phyloP scores from a whole-genome alignment of 1,284 basidiomycete species.

The Sporisorium sorghi region DNA sequence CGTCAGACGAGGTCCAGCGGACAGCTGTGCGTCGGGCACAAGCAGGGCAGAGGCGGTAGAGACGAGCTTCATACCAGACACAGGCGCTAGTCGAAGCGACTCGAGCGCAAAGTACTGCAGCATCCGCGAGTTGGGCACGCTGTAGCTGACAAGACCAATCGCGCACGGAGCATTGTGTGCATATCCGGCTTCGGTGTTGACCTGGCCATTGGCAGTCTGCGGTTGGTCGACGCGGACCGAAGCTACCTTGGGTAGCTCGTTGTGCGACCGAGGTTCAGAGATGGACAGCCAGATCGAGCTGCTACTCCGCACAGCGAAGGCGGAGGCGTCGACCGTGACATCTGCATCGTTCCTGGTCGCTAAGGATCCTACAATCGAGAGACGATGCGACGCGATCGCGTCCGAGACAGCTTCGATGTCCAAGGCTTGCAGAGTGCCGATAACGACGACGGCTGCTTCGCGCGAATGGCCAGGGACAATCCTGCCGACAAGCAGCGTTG shows the following conservation, averaged over 20 bases:
- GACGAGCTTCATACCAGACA: conserved; percentile 48
- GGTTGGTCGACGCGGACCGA: conserved; percentile 9
- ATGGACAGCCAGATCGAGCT: conserved; percentile 14
- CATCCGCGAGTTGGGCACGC: conserved; percentile 72
- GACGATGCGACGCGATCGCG: conserved; percentile 3
- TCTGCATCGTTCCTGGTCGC: neutral
- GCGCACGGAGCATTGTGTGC: conserved; percentile 9
- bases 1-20: conserved; percentile 1
- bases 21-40: conserved; percentile 18
- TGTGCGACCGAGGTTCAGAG: neutral
- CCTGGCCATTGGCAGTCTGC: neutral
- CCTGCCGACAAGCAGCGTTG: conserved; percentile 19
- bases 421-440: conserved; percentile 8
- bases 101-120: conserved; percentile 75
- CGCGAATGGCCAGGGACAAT: conserved; percentile 15
- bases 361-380: conserved; percentile 13
- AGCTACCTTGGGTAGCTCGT: conserved; percentile 9
- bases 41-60: conserved; percentile 25
- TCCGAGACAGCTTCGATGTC: neutral
- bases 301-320: neutral
- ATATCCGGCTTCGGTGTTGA: neutral
- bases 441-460: conserved; percentile 32
- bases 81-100: conserved; percentile 67
- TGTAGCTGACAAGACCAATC: conserved; percentile 71
- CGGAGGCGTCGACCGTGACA: no score